Evolutionary conservation across 2,329 filamentous ascomycete species (phyloP).

Genomic region (Penicillium fuscoglaucum): DNA sequence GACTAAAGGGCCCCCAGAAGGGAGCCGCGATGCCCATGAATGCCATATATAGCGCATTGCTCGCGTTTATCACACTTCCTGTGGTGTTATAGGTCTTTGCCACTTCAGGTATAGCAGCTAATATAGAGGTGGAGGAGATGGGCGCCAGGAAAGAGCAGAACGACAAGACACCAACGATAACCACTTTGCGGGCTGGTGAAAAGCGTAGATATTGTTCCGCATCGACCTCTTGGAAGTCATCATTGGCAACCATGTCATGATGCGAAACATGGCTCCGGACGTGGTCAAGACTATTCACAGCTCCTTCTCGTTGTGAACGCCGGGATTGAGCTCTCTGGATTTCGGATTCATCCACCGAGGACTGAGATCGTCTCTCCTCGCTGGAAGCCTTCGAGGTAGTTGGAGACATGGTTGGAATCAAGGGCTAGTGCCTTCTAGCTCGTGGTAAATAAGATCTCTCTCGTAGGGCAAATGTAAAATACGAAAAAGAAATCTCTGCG

Average conservation of each 20-base stretch:
- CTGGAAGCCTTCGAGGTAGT: slow-evolving; percentile 16
- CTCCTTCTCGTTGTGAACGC: slow-evolving; percentile 9
- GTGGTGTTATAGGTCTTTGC: slow-evolving; percentile 64
- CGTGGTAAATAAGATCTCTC: neutral
- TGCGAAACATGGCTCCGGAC: slow-evolving; percentile 37
- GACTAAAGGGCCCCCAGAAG: slow-evolving; percentile 71
- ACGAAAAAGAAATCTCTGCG: neutral
- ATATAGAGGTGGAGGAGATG: slow-evolving; percentile 69
- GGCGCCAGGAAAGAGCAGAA: slow-evolving; percentile 77
- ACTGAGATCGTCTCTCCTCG: slow-evolving; percentile 12
- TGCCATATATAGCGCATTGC: slow-evolving; percentile 72
- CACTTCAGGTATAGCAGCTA: slow-evolving; percentile 74
- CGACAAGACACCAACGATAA: slow-evolving; percentile 68
- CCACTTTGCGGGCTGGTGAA: slow-evolving; percentile 59
- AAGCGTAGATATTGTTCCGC: slow-evolving; percentile 65
- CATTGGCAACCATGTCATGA: slow-evolving; percentile 30
- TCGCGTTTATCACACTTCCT: slow-evolving; percentile 68
- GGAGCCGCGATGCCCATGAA: slow-evolving; percentile 71
- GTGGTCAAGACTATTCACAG: slow-evolving; percentile 31
- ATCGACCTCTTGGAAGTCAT: slow-evolving; percentile 44
- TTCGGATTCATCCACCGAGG: slow-evolving; percentile 11
- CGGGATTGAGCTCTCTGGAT: slow-evolving; percentile 18
- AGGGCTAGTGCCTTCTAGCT: neutral
- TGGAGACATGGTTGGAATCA: slow-evolving; percentile 12
- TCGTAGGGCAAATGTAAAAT: neutral